phyloP scores from a whole-genome alignment of 495 filamentous ascomycete genomes.

The Rostrohypoxylon terebratum region DNA sequence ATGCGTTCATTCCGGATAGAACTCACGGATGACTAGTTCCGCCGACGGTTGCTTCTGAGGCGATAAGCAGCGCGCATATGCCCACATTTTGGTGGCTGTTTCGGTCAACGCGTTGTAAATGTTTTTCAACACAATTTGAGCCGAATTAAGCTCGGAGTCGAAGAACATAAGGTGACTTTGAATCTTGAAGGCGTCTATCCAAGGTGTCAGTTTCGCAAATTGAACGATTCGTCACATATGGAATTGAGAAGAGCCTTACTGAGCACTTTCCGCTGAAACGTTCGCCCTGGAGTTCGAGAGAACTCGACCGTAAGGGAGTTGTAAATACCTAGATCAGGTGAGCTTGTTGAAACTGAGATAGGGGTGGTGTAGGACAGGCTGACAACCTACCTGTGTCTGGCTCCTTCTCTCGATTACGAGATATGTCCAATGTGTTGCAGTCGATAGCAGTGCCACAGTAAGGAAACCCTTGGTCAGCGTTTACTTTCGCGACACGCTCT shows the following conservation, averaged over 20 bases:
- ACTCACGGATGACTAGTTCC: conserved; percentile 71
- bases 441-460: conserved; percentile 89
- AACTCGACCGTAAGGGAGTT: conserved; percentile 84
- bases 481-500: conserved; percentile 62
- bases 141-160: conserved; percentile 82
- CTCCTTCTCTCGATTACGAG: conserved; percentile 46
- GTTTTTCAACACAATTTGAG: conserved; percentile 74
- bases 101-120: conserved; percentile 79
- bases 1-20: neutral
- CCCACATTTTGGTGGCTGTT: conserved; percentile 85
- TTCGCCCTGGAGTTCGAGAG: conserved; percentile 72
- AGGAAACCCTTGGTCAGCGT: conserved; percentile 71
- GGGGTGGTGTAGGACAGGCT: neutral
- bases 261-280: conserved; percentile 83
- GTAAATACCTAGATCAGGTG: conserved; percentile 53
- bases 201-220: conserved; percentile 33
- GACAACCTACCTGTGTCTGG: conserved; percentile 45
- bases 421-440: conserved; percentile 77
- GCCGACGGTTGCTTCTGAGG: conserved; percentile 63
- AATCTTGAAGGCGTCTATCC: conserved; percentile 78
- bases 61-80: conserved; percentile 75
- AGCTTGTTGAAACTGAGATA: neutral
- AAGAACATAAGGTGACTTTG: conserved; percentile 91
- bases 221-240: conserved; percentile 66
- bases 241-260: conserved; percentile 54